Conservation (phyloP, 331 rosid genomes). For the Stylosanthes scabra region DNA sequence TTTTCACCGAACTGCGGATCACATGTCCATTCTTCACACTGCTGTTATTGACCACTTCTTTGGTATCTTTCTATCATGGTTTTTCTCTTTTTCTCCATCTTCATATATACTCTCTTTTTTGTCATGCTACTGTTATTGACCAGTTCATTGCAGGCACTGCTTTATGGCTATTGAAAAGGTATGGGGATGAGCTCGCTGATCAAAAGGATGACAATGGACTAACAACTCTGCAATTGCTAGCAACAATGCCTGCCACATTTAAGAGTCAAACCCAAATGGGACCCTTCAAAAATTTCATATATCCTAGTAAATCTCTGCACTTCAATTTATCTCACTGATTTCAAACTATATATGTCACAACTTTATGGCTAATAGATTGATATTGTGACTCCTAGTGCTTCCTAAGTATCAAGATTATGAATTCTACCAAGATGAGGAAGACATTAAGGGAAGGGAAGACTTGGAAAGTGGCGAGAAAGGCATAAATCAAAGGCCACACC, state of each 20-base stretch:
- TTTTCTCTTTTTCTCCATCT: background rate
- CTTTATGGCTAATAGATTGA: too few relatives aligned
- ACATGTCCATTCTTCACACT: slow-evolving; percentile 49
- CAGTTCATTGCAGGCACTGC: slow-evolving; percentile 46
- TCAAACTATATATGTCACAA: too few relatives aligned
- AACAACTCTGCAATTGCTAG: slow-evolving; percentile 48
- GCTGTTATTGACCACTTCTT: slow-evolving; percentile 41
- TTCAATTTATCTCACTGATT: background rate
- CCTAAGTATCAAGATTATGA: slow-evolving; percentile 32
- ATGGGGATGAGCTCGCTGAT: slow-evolving; percentile 1
- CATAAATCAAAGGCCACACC: slow-evolving; percentile 2
- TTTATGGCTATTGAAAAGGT: slow-evolving; percentile 39
- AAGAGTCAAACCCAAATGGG: slow-evolving; percentile 41
- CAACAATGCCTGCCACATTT: slow-evolving; percentile 46
- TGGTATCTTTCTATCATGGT: background rate
- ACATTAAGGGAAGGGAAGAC: slow-evolving; percentile 21
- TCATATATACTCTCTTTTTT: background rate
- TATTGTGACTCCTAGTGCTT: slow-evolving; percentile 35
- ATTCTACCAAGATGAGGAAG: slow-evolving; percentile 16
- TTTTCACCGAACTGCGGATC: slow-evolving; percentile 27
- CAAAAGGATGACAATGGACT: slow-evolving; percentile 7
- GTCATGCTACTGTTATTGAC: slow-evolving; percentile 44
- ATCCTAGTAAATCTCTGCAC: slow-evolving; percentile 33
- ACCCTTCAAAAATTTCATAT: slow-evolving; percentile 24
- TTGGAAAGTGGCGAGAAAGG: slow-evolving; percentile 29